A percentile compares a stretch with the other conserved stretches of the same genome.
Conservation (phyloP, 1,139 yeast genomes). For the Debaryomycetaceae sp. region DNA sequence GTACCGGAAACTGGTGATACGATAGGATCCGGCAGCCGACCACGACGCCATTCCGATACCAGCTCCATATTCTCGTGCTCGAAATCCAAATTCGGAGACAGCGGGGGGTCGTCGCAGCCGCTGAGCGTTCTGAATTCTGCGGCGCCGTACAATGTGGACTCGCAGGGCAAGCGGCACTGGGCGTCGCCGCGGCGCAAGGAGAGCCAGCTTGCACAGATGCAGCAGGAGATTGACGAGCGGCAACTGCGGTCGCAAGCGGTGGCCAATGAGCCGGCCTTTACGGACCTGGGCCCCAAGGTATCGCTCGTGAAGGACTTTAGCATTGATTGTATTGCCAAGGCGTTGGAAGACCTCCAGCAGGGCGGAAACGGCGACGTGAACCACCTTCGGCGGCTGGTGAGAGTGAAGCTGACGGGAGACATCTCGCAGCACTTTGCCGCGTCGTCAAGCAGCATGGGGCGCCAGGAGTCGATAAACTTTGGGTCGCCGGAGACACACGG, state of each 20-base stretch:
- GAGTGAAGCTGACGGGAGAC: constrained; percentile 7
- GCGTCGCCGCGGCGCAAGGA: constrained; percentile 39
- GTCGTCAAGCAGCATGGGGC: constrained; percentile 12
- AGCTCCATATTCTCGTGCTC: not conserved
- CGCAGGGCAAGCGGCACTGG: constrained; percentile 38
- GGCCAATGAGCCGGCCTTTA: constrained; percentile 2
- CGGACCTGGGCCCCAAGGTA: constrained; percentile 5
- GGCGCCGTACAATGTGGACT: constrained; percentile 10
- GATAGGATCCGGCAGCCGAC: constrained; percentile 31
- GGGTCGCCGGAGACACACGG: constrained; percentile 6
- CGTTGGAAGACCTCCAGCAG: constrained; percentile 55
- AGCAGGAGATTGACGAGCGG: constrained; percentile 29
- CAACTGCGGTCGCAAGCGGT: constrained; percentile 5
- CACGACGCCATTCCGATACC: constrained; percentile 6
- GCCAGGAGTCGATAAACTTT: constrained; percentile 24
- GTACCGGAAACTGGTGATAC: no score
- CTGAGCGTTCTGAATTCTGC: not conserved
- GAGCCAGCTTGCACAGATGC: constrained; percentile 24
- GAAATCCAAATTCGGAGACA: not conserved
- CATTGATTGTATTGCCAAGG: constrained; percentile 41
- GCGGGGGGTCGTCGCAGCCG: not conserved
- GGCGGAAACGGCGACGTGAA: constrained; percentile 54
- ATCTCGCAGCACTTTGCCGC: constrained; percentile 8
- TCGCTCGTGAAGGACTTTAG: constrained; percentile 34
- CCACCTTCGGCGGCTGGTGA: constrained; percentile 29